These are phyloP conservation scores for Alloascoidea africana DNA, from an alignment of 805 yeast genomes.

Conservation along the genomic window DNA sequence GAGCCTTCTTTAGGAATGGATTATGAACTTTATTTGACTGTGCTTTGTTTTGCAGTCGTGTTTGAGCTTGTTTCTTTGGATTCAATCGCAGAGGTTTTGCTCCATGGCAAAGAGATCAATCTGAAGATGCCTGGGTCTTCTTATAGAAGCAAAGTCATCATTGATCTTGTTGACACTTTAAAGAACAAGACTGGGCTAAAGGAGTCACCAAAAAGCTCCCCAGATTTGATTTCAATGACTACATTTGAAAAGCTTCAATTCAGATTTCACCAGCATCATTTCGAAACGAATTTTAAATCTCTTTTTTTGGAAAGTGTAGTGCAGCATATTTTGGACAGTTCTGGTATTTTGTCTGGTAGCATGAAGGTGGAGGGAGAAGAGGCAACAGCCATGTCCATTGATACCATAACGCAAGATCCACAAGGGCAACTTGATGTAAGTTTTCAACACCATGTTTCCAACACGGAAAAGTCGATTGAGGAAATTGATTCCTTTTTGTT, in stretches of 20 bases:
- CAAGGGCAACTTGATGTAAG: too few relatives aligned
- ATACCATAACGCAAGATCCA: too few relatives aligned
- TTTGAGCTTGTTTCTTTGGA: slow-evolving; percentile 22
- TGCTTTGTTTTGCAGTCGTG: slow-evolving; percentile 21
- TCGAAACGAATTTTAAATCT: background rate
- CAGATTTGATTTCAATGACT: slow-evolving; percentile 3
- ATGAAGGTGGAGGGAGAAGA: too few relatives aligned
- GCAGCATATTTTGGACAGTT: background rate
- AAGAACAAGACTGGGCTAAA: slow-evolving; percentile 8
- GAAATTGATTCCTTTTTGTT: background rate
- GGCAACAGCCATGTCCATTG: background rate
- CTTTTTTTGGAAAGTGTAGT: background rate
- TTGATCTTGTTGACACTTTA: slow-evolving; percentile 9
- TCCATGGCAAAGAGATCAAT: slow-evolving; percentile 12
- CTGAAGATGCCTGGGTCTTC: slow-evolving; percentile 11
- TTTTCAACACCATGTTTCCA: background rate
- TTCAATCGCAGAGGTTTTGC: slow-evolving; percentile 18
- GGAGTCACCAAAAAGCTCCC: slow-evolving; percentile 8
- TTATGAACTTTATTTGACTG: slow-evolving; percentile 20
- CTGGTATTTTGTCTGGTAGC: too few relatives aligned
- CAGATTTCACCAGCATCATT: background rate
- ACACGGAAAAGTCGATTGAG: background rate
- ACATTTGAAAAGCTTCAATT: slow-evolving; percentile 1
- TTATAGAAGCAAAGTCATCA: slow-evolving; percentile 9
- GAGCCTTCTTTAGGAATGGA: slow-evolving; percentile 14